Base-by-base conservation (phyloP, 768 basidiomycete species). In the Termitomyces sp. region DNA sequence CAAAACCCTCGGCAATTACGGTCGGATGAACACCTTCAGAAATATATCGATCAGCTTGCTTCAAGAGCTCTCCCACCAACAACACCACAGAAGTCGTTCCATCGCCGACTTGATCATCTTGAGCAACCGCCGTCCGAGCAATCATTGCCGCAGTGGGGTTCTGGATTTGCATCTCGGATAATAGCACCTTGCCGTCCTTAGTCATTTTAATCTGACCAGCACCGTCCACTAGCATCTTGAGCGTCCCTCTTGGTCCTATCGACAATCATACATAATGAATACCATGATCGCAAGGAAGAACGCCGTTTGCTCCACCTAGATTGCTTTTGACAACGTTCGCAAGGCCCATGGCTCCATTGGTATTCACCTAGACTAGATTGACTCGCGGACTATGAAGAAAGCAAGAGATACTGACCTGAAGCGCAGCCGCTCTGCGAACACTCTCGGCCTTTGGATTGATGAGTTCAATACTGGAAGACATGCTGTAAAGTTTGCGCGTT, bases 131-230 rank as follows among this genome's bases (percentile, higher is more conserved):
- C 43, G 97, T 98, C 51, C 94, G 85, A 46, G 97, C 97, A 67
- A 99, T 94, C 93, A 99, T 96, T 33, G 97, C 95, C 17, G 97
- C 97, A 3, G 97, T 98, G 31, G 97, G 97, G 71, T 99, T 98
- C 74, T 92, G 90, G 64, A 99, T 99, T 76, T 98, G 97, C 97
- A 99, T 99, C 76, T 99, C 97, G 42, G 94, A 96, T 57, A 99
- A 79, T 55, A 99, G 75, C 42, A 98, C 96, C 76, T 99, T 99
- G 61, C 97, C 97, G 67, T 98, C 97, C 79, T 98, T 99, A 62
- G 97, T 98, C 91, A 99, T 95, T 82, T 98, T 99, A 72, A 99
- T 95, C 75, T 94, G 91, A 10, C 97, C 97, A 14, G 95, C 80
- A 55, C 97, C 97, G 72, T 98, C 97, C 43, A 99, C 97, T 52